These are phyloP conservation scores for Lactifluus pinguis DNA, from an alignment of 768 basidiomycete genomes.

Conservation along the genomic window DNA sequence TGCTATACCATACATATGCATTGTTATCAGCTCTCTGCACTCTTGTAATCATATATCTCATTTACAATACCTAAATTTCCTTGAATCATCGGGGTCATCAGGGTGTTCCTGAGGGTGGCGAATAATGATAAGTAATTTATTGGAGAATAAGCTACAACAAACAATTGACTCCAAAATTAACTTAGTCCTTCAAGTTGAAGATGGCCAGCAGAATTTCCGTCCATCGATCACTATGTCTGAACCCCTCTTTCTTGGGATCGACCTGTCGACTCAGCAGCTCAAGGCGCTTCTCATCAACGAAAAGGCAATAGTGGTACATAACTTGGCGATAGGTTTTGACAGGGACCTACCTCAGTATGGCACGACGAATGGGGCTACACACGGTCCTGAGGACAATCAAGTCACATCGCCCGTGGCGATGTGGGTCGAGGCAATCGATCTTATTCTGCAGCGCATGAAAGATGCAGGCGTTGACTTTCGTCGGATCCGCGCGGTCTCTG, in stretches of 20 bases:
- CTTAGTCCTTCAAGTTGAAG: background rate
- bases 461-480: conserved; percentile 48
- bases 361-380: conserved; percentile 57
- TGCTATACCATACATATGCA: background rate
- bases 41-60: background rate
- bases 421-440: conserved; percentile 82
- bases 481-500: conserved; percentile 56
- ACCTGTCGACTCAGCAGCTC: conserved; percentile 79
- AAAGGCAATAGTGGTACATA: conserved; percentile 49
- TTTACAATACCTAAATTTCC: background rate
- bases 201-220: background rate
- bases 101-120: too few relatives aligned
- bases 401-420: conserved; percentile 74
- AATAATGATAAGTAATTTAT: too few relatives aligned
- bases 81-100: background rate
- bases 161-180: too few relatives aligned
- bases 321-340: conserved; percentile 72
- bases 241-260: conserved; percentile 66
- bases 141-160: too few relatives aligned
- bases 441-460: conserved; percentile 57
- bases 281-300: conserved; percentile 65
- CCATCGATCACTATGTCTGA: conserved; percentile 7
- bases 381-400: conserved; percentile 57
- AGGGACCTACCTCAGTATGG: conserved; percentile 63
- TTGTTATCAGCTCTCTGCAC: background rate